Percentiles rank a stretch among this genome's conserved stretches.
Evolutionary conservation across 2,329 filamentous ascomycete species (phyloP).

Genomic region (Dactylellina sp.): DNA sequence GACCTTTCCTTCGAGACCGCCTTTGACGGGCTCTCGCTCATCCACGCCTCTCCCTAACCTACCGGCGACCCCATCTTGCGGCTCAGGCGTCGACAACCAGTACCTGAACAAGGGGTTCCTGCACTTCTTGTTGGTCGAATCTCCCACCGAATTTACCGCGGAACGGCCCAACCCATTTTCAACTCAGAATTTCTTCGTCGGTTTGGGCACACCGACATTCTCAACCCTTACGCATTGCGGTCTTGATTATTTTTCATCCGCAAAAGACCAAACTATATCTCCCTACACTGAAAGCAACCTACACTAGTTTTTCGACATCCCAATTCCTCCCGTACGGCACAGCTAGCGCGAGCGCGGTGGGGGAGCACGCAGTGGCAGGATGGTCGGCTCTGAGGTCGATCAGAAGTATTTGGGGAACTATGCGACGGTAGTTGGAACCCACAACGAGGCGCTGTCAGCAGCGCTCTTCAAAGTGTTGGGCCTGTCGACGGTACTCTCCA

Average conservation of each 20-base stretch:
- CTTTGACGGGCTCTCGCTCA: slow-evolving; percentile 28
- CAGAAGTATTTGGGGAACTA: slow-evolving; percentile 95
- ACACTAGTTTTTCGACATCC: too few relatives aligned
- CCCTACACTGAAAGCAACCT: too few relatives aligned
- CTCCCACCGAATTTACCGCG: slow-evolving; percentile 39
- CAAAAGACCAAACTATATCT: too few relatives aligned
- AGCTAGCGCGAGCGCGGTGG: slow-evolving; percentile 41
- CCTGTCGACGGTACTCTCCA: slow-evolving; percentile 86
- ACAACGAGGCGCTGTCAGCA: slow-evolving; percentile 81
- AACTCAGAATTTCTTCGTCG: slow-evolving; percentile 52
- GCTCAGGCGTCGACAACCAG: slow-evolving; percentile 31
- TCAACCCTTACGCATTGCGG: slow-evolving; percentile 9
- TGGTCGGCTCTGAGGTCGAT: slow-evolving; percentile 97
- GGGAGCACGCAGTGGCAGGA: slow-evolving; percentile 63
- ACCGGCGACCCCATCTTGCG: too few relatives aligned
- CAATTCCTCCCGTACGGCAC: slow-evolving; percentile 23
- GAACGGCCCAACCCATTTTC: slow-evolving; percentile 54
- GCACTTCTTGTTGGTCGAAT: slow-evolving; percentile 53
- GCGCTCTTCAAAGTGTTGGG: slow-evolving; percentile 93
- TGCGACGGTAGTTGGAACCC: slow-evolving; percentile 80
- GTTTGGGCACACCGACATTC: slow-evolving; percentile 40
- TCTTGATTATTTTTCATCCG: too few relatives aligned
- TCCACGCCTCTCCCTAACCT: slow-evolving; percentile 25
- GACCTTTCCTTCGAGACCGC: slow-evolving; percentile 14
- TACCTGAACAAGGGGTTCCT: slow-evolving; percentile 53